phyloP scores from a whole-genome alignment of 2,329 filamentous ascomycete genomes.

The Fusarium tanahbumbuense region DNA sequence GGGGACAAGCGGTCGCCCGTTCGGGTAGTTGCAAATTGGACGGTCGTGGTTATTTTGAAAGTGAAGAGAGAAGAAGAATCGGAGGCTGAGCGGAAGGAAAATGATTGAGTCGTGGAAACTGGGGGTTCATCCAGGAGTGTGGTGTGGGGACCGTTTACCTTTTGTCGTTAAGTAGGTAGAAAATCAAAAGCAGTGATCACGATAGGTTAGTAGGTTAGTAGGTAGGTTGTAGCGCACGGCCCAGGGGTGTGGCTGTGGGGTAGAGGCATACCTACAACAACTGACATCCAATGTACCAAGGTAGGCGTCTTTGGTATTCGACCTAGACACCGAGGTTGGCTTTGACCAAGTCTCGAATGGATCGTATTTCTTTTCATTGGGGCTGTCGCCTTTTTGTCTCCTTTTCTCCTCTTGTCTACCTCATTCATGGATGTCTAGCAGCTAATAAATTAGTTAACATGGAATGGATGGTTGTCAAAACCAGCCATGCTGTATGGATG shows the following conservation, averaged over 20 bases:
- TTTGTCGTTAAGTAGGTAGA: slow-evolving; percentile 12
- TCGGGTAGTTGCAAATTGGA: slow-evolving; percentile 13
- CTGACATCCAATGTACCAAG: background rate
- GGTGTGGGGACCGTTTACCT: slow-evolving; percentile 39
- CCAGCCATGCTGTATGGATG: slow-evolving; percentile 16
- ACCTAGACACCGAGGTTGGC: background rate
- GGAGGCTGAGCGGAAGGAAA: slow-evolving; percentile 35
- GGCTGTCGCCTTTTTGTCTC: background rate
- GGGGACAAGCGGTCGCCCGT: slow-evolving; percentile 8
- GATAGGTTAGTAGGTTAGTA: slow-evolving; percentile 34
- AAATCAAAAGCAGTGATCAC: slow-evolving; percentile 41
- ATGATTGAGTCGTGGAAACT: slow-evolving; percentile 42
- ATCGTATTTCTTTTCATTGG: background rate
- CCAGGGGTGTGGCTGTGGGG: slow-evolving; percentile 46
- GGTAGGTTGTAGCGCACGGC: slow-evolving; percentile 34
- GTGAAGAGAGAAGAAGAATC: slow-evolving; percentile 40
- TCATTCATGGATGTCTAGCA: slow-evolving; percentile 1
- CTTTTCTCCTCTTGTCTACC: slow-evolving; percentile 7
- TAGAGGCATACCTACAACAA: slow-evolving; percentile 17
- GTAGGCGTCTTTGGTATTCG: background rate
- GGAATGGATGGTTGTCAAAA: slow-evolving; percentile 1
- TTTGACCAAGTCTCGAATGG: background rate
- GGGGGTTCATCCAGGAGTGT: slow-evolving; percentile 44
- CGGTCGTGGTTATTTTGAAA: slow-evolving; percentile 15
- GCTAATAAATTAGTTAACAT: background rate